phyloP scores from a whole-genome alignment of 192 early-diverging fungal species.

The Entophlyctis helioformis region DNA sequence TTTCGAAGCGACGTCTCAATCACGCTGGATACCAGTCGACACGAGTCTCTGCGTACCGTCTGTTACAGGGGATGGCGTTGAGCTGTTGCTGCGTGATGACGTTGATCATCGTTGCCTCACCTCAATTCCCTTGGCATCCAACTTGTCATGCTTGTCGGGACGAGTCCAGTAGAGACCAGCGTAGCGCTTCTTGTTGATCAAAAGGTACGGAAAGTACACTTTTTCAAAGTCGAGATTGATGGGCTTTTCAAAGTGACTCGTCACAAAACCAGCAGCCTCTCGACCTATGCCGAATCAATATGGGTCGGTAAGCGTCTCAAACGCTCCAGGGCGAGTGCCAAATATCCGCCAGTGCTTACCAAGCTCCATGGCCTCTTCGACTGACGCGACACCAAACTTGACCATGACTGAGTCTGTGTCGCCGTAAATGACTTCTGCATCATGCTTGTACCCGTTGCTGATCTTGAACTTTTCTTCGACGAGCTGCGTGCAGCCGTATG shows the following conservation, averaged over 20 bases:
- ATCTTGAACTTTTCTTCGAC: conserved; percentile 76
- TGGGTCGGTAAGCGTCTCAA: no score
- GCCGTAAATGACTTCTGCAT: conserved; percentile 92
- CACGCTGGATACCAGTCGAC: conserved; percentile 79
- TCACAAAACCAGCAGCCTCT: conserved; percentile 79
- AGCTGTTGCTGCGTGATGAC: no score
- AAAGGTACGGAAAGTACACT: conserved; percentile 93
- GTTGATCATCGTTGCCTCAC: conserved; percentile 14
- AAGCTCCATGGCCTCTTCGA: conserved; percentile 77
- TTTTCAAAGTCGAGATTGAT: conserved; percentile 99
- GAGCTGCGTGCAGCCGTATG: conserved; percentile 13
- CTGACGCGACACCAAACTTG: conserved; percentile 74
- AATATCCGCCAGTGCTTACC: conserved; percentile 40
- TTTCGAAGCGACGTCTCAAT: conserved; percentile 86
- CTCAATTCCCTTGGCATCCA: conserved; percentile 97
- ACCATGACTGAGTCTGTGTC: conserved; percentile 99
- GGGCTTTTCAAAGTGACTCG: conserved; percentile 71
- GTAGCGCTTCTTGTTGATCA: conserved; percentile 98
- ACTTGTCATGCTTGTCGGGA: conserved; percentile 86
- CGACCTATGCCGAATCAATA: conserved; percentile 32
- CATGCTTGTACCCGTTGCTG: conserved; percentile 74
- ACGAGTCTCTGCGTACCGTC: conserved; percentile 95
- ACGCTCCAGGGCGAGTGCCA: neutral
- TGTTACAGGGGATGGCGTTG: conserved; percentile 4
- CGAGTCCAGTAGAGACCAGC: conserved; percentile 95